Percentiles rank a stretch among this genome's conserved stretches.
phyloP scores from a whole-genome alignment of 2,329 filamentous ascomycete genomes.

The Nannizzia gypsea region DNA sequence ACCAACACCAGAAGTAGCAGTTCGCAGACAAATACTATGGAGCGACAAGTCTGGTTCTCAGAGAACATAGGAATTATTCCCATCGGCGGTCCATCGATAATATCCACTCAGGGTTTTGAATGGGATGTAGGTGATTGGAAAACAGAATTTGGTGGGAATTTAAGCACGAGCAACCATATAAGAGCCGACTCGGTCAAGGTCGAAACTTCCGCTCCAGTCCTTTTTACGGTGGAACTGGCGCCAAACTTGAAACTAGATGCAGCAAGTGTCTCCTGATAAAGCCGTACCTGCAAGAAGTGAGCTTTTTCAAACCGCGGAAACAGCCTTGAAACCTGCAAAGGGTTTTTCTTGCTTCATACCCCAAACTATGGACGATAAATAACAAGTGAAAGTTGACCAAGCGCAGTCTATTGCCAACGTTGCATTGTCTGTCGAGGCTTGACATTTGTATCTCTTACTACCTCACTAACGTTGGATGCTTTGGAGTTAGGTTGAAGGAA shows the following conservation, averaged over 20 bases:
- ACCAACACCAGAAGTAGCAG: not conserved
- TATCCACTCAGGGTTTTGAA: slow-evolving; percentile 68
- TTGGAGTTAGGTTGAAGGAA: not conserved
- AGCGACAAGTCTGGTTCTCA: slow-evolving; percentile 44
- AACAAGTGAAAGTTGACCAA: too few relatives aligned
- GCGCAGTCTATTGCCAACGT: too few relatives aligned
- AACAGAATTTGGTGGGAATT: slow-evolving; percentile 58
- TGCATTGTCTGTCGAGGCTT: not conserved
- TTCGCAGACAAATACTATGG: not conserved
- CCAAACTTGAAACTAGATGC: slow-evolving; percentile 22
- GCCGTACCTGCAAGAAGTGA: not conserved
- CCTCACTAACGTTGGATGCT: too few relatives aligned
- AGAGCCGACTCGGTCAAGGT: slow-evolving; percentile 50
- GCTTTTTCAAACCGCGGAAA: too few relatives aligned
- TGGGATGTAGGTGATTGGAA: slow-evolving; percentile 84
- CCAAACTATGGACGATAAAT: too few relatives aligned
- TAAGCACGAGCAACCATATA: slow-evolving; percentile 76
- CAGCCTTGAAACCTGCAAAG: too few relatives aligned
- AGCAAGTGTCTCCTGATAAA: not conserved
- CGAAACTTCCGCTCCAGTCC: slow-evolving; percentile 50
- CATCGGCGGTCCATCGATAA: slow-evolving; percentile 62
- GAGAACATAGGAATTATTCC: slow-evolving; percentile 81
- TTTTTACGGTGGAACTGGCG: slow-evolving; percentile 62
- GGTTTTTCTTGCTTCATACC: too few relatives aligned
- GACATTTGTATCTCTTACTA: not conserved